Evolutionary conservation across 768 basidiomycete species (phyloP).

Genomic region (Filobasidium wieringae): DNA sequence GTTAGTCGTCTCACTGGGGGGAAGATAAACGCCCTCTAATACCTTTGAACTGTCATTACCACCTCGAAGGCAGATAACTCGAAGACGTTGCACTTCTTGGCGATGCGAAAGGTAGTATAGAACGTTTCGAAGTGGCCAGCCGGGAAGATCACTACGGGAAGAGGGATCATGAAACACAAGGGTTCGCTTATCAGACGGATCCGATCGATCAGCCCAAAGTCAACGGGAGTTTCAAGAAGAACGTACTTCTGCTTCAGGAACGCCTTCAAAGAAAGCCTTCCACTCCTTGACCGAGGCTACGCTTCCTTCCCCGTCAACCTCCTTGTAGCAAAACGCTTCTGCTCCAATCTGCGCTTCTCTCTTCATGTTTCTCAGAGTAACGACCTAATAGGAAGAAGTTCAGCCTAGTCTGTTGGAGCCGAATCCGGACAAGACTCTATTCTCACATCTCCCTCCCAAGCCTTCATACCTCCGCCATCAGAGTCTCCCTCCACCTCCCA

Average conservation of each 20-base stretch:
- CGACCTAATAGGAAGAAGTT: background rate
- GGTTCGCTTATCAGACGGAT: slow-evolving; percentile 38
- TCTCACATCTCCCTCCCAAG: slow-evolving; percentile 3
- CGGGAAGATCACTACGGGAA: slow-evolving; percentile 57
- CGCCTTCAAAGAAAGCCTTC: slow-evolving; percentile 47
- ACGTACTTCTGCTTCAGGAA: slow-evolving; percentile 44
- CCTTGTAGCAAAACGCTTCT: slow-evolving; percentile 3
- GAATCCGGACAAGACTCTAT: background rate
- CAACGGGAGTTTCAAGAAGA: background rate
- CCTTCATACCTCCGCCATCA: background rate
- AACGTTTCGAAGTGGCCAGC: slow-evolving; percentile 89
- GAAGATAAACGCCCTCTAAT: slow-evolving; percentile 2
- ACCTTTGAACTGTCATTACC: slow-evolving; percentile 13
- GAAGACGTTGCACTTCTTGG: slow-evolving; percentile 45
- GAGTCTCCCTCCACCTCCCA: slow-evolving; percentile 55
- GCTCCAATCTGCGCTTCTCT: background rate
- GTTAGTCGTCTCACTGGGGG: background rate
- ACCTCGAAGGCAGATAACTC: slow-evolving; percentile 64
- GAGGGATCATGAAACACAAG: slow-evolving; percentile 78
- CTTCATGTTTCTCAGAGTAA: background rate
- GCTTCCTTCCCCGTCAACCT: background rate
- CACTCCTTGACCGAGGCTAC: slow-evolving; percentile 12
- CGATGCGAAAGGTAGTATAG: slow-evolving; percentile 63
- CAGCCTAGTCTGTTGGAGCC: background rate
- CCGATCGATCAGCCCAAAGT: slow-evolving; percentile 8